These are phyloP conservation scores for Carex pumila DNA, from an alignment of 176 grass and related monocot genomes.

Conservation along the genomic window DNA sequence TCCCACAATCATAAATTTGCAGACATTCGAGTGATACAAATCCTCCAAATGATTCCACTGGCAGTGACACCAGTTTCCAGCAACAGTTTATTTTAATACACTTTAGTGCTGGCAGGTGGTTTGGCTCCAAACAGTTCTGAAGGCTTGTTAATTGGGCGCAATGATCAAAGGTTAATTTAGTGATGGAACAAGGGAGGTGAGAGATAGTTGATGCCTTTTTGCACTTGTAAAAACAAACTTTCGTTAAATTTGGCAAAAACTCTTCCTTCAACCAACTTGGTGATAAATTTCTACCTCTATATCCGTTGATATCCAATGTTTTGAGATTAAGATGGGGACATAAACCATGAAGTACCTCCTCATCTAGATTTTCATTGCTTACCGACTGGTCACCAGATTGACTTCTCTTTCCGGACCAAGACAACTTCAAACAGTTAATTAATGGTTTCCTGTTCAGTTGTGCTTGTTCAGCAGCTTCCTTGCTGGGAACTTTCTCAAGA, in stretches of 20 bases:
- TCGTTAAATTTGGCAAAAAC: neutral
- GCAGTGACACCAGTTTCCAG: neutral
- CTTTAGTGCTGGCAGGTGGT: neutral
- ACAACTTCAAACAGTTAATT: neutral
- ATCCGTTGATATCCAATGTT: neutral
- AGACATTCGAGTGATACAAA: neutral
- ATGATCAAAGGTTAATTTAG: neutral
- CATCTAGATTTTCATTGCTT: no score
- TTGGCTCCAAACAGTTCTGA: neutral
- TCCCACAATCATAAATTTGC: neutral
- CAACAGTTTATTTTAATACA: neutral
- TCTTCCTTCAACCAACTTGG: slow-evolving; percentile 7
- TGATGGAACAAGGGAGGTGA: neutral
- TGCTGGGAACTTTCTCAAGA: neutral
- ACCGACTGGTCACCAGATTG: no score
- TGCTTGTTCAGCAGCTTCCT: neutral
- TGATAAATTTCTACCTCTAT: neutral
- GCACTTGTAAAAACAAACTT: neutral
- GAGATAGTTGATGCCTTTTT: neutral
- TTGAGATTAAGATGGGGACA: slow-evolving; percentile 8
- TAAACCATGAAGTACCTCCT: slow-evolving; percentile 18
- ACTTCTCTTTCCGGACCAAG: neutral
- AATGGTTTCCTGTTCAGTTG: neutral
- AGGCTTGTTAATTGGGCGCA: neutral
- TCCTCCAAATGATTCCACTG: neutral